A percentile compares a stretch with the other conserved stretches of the same genome.
These are phyloP conservation scores for Leishmania amazonensis DNA, from an alignment of 208 protist genomes.

Conservation along the genomic window DNA sequence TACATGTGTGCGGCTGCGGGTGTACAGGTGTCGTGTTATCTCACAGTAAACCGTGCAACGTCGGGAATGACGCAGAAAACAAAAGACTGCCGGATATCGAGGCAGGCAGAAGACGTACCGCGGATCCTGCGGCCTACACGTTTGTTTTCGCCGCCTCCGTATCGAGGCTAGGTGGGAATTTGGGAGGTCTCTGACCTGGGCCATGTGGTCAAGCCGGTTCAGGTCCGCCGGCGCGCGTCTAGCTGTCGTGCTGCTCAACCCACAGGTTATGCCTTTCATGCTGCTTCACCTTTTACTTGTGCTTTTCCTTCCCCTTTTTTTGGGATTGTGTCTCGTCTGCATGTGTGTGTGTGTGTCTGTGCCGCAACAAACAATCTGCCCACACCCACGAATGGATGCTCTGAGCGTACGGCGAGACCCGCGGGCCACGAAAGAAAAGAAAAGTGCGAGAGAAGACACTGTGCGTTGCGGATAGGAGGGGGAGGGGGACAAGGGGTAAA, in stretches of 20 bases:
- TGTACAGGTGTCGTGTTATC: not conserved
- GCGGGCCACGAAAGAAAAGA: not conserved
- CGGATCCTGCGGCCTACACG: not conserved
- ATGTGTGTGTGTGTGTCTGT: not conserved
- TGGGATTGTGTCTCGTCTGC: not conserved
- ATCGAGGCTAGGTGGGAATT: not conserved
- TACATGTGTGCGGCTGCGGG: not conserved
- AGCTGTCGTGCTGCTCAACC: not conserved
- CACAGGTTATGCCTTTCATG: not conserved
- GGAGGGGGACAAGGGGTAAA: not conserved
- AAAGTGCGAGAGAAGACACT: not conserved
- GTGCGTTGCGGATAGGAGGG: not conserved
- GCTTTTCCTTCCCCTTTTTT: not conserved
- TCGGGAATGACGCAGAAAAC: not conserved
- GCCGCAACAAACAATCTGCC: not conserved
- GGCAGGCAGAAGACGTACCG: not conserved
- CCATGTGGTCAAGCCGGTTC: no score
- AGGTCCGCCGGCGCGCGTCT: not conserved
- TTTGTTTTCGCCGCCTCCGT: not conserved
- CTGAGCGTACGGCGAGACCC: not conserved
- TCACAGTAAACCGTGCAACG: not conserved
- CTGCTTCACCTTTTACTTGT: not conserved
- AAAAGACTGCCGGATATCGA: not conserved
- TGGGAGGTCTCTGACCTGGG: not conserved
- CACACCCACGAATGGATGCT: not conserved